Conservation (phyloP, 805 yeast genomes). For the Cyberlindnera bimundalis region DNA sequence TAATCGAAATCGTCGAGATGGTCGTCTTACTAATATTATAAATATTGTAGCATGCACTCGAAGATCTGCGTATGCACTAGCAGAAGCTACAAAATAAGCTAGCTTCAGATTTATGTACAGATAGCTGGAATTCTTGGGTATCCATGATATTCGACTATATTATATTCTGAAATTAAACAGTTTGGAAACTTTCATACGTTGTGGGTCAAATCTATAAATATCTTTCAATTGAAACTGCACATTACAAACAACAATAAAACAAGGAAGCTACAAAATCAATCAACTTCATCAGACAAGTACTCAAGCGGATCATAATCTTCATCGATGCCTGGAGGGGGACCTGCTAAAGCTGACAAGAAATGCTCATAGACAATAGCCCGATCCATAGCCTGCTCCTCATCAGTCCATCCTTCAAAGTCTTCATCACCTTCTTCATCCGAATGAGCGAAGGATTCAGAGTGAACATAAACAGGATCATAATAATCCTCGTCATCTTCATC, state of each 20-base stretch:
- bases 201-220: too few relatives aligned
- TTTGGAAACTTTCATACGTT: too few relatives aligned
- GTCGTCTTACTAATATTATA: too few relatives aligned
- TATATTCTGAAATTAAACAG: too few relatives aligned
- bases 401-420: neutral
- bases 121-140: too few relatives aligned
- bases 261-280: neutral
- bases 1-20: too few relatives aligned
- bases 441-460: too few relatives aligned
- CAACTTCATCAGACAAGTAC: constrained; percentile 4
- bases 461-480: neutral
- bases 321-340: neutral
- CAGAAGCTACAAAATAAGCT: too few relatives aligned
- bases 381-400: constrained; percentile 1
- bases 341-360: constrained; percentile 1
- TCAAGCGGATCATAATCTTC: constrained; percentile 1
- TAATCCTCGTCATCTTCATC: neutral
- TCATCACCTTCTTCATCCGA: neutral
- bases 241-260: neutral
- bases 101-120: too few relatives aligned
- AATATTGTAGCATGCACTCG: too few relatives aligned
- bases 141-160: too few relatives aligned
- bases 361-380: neutral
- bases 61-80: too few relatives aligned
- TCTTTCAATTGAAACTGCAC: neutral